These are phyloP conservation scores for Phytophthora constricta DNA, from an alignment of 352 stramenopile species.

Conservation along the genomic window DNA sequence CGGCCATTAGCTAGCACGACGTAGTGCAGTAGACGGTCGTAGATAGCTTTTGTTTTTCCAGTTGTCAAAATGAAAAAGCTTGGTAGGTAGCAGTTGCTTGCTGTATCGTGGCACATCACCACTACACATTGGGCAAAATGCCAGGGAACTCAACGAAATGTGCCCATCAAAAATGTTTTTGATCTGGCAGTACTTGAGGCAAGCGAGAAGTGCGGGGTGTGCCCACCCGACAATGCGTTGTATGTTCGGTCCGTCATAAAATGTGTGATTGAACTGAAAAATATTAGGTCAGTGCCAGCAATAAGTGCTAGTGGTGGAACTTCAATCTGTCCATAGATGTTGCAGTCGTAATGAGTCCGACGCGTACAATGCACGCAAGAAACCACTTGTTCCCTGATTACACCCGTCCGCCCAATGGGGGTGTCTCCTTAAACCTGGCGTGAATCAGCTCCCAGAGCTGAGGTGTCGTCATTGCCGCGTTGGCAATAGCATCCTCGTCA, in stretches of 20 bases:
- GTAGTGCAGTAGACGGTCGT: constrained; percentile 12
- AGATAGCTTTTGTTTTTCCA: constrained; percentile 4
- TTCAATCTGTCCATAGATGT: no score
- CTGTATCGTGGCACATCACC: constrained; percentile 21
- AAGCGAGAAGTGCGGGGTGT: neutral
- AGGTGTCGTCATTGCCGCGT: no score
- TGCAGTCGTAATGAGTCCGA: no score
- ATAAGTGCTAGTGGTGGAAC: neutral
- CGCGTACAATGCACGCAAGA: no score
- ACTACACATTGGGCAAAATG: constrained; percentile 26
- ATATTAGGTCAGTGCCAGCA: neutral
- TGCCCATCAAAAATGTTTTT: constrained; percentile 33
- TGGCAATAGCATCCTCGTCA: no score
- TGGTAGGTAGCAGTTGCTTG: constrained; percentile 3
- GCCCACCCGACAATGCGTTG: neutral
- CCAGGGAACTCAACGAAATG: constrained; percentile 16
- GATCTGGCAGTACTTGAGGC: neutral
- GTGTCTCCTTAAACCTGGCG: no score
- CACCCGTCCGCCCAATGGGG: no score
- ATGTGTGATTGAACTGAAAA: neutral
- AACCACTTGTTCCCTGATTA: no score
- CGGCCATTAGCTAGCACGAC: constrained; percentile 5
- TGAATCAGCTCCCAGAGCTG: no score
- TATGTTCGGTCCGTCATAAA: neutral
- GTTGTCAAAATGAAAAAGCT: constrained; percentile 14